These are phyloP conservation scores for Pseudocercospora pini-densiflorae DNA, from an alignment of 2,329 filamentous ascomycete species.

Conservation along the genomic window DNA sequence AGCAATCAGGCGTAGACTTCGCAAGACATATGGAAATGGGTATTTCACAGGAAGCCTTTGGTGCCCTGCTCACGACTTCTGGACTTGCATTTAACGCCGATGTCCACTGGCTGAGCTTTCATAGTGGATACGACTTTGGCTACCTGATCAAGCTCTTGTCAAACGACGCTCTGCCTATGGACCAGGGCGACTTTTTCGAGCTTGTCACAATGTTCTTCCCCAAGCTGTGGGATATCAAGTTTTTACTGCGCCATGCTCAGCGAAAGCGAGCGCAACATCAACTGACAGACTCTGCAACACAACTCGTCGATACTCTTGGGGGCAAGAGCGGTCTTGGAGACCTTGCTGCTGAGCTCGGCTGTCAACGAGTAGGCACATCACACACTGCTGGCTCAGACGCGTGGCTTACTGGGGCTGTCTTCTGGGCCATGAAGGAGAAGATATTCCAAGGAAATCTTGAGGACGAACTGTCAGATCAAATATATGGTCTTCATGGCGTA, in stretches of 20 bases:
- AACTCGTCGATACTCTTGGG: constrained; percentile 80
- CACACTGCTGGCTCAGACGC: constrained; percentile 96
- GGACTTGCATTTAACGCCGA: constrained; percentile 86
- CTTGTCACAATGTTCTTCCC: constrained; percentile 94
- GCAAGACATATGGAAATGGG: constrained; percentile 80
- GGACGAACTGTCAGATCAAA: constrained; percentile 81
- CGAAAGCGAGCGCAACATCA: constrained; percentile 28
- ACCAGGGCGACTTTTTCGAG: constrained; percentile 86
- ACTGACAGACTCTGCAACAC: constrained; percentile 36
- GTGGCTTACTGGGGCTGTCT: constrained; percentile 89
- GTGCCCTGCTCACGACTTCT: constrained; percentile 85
- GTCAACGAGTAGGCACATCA: constrained; percentile 83
- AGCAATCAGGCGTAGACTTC: constrained; percentile 93
- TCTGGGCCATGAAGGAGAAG: constrained; percentile 88
- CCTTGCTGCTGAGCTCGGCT: constrained; percentile 89
- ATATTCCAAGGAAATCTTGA: constrained; percentile 85
- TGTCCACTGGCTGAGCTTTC: constrained; percentile 96
- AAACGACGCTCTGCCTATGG: constrained; percentile 79
- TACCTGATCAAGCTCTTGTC: constrained; percentile 95
- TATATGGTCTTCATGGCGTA: constrained; percentile 82
- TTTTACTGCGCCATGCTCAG: constrained; percentile 88
- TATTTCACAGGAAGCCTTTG: constrained; percentile 89
- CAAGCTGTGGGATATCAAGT: constrained; percentile 93
- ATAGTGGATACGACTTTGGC: constrained; percentile 97
- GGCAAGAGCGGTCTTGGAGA: constrained; percentile 91